These are phyloP conservation scores for Hemisphaericaspora subhashii DNA, from an alignment of 1,139 yeast species.

Conservation along the genomic window DNA sequence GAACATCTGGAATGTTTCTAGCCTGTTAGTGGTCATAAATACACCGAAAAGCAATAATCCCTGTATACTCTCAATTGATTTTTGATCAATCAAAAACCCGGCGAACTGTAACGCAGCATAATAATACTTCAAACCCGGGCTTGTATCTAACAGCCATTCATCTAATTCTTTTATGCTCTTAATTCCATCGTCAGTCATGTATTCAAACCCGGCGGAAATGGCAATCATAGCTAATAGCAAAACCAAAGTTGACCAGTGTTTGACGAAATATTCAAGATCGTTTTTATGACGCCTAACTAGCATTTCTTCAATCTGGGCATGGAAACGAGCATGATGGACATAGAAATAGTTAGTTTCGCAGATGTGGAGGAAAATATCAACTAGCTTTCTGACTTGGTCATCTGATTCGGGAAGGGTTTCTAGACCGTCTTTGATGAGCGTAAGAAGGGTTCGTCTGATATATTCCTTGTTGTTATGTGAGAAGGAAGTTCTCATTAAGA, in stretches of 20 bases:
- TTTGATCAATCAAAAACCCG: constrained; percentile 18
- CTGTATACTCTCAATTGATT: constrained; percentile 17
- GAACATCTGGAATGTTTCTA: constrained; percentile 16
- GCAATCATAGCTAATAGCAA: constrained; percentile 16
- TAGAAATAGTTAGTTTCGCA: constrained; percentile 22
- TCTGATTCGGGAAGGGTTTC: constrained; percentile 14
- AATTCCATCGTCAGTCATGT: constrained; percentile 41
- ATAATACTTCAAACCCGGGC: constrained; percentile 19
- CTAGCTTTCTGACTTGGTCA: constrained; percentile 13
- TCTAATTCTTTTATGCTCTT: constrained; percentile 38
- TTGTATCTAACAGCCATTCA: constrained; percentile 16
- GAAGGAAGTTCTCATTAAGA: constrained; percentile 8
- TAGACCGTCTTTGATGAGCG: constrained; percentile 11
- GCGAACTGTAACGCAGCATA: constrained; percentile 19
- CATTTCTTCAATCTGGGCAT: constrained; percentile 9
- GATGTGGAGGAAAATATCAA: constrained; percentile 15
- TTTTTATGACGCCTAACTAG: constrained; percentile 7
- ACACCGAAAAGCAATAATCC: constrained; percentile 18
- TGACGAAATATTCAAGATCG: constrained; percentile 13
- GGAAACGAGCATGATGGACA: constrained; percentile 14
- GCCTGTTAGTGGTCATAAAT: constrained; percentile 19
- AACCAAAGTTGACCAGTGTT: constrained; percentile 17
- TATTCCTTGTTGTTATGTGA: constrained; percentile 9
- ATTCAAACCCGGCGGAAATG: constrained; percentile 18
- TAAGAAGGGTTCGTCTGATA: constrained; percentile 8